Evolutionary conservation across 495 filamentous ascomycete species (phyloP), one percentile per base, ranked within the genome.

Genomic region (Thozetella sp.): DNA sequence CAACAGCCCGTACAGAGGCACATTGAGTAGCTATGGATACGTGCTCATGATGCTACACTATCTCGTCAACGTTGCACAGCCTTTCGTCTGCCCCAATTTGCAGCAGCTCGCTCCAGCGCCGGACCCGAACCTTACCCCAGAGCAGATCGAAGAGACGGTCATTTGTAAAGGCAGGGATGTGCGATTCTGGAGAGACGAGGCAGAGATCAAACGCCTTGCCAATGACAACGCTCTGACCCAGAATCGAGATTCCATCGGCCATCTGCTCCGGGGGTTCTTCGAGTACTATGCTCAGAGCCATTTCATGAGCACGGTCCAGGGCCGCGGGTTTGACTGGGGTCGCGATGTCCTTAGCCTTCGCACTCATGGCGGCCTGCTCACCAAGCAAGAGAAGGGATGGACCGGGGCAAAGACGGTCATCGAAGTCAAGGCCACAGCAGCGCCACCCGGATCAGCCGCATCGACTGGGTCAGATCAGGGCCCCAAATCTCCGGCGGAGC

Each of bases 31-130:
- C 55, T 96, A 96, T 68, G 92, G 92, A 51, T 96, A 93, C 71
- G 90, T 92, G n/a, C 77, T 96, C 6, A 93, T 96, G 90, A 87
- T 91, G n/a, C 75, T 96, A n/a, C 92, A 96, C 68, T 95, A 93
- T 63, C 86, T 96, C 26, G 80, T 92, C 60, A 94, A 96, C 64
- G 67, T 95, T 55, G 89, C 84, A 15, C 72, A 83, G 30, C 92
- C 92, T 2, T 89, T 91, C 37, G 86, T 96, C n/a, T 81, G 88
- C 46, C 90, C 87, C 0, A 96, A 96, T 67, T 79, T 96, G 10
- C 92, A 95, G 69, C 65, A 76, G 4, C 68, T 83, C 11, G 76
- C 76, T n/a, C 75, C 73, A n/a, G 69, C 76, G 13, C 71, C 74
- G 4, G 71, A 70, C 26, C 69, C 73, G 3, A 63, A 74, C 57